Evolutionary conservation across 345 rosid species (phyloP), one percentile per base, ranked within the genome.

Genomic region (Geranium rotundifolium): DNA sequence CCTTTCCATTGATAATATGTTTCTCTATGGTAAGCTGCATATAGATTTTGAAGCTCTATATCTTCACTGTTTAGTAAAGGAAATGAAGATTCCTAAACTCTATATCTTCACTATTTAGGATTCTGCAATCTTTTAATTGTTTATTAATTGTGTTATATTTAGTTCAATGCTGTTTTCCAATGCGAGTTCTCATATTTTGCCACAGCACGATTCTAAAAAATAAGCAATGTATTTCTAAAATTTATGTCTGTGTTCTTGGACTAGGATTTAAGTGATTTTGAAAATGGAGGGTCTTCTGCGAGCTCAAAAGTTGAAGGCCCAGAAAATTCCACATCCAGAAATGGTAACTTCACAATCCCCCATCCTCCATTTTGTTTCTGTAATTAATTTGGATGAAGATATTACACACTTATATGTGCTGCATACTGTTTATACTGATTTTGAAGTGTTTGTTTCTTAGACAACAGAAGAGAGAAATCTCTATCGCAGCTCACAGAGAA

Each of bases 401-500:
- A 12, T 41, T 41, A 1, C 14, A 6, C 50, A 41, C 9, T 41
- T 3, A 34, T 41, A 5, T 41, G 50, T 4, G 50, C 14, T 41
- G 50, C 10, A 12, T 3, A 49, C 14, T 17, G 13, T 7, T 5
- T 54, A 30, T 29, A 23, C 34, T 17, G 29, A 27, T 3, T 34
- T 23, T 23, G 29, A 56, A 54, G 3, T 29, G 57, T 12, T 63
- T 19, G 23, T 65, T 59, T 54, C 61, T 34, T 69, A 83, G 91
- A 84, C 23, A 75, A 19, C 77, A 85, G 76, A 77, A 85, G 80
- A 61, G 95, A 85, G 72, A 89, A 82, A 60, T 82, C 91, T 49
- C 72, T 87, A 8, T 79, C 86, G 79, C 72, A 72, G 67, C 89
- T 87, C 65, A 71, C 95, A 17, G 88, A 84, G 78, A 89, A 80